Percentiles rank a stretch among this genome's conserved stretches.
Evolutionary conservation across 257 asterid genomes (phyloP).

Genomic region (Haberlea rhodopensis): DNA sequence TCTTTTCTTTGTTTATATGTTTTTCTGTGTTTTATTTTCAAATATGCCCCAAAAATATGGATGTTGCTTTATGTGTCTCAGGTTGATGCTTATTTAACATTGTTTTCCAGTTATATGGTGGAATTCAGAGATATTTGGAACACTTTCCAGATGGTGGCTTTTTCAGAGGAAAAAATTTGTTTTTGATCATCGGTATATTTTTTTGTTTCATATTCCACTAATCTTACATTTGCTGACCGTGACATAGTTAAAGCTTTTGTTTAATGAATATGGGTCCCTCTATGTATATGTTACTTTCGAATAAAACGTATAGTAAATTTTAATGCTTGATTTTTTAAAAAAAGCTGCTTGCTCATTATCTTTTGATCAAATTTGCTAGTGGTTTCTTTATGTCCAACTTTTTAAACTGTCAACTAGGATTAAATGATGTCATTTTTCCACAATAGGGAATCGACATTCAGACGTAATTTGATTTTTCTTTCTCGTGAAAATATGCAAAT

Average conservation of each 20-base stretch:
- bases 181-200: constrained; percentile 87
- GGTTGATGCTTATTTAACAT: constrained; percentile 18
- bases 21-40: constrained; percentile 7
- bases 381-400: neutral
- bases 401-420: neutral
- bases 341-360: neutral
- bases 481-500: neutral
- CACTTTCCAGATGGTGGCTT: constrained; percentile 93
- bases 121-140: constrained; percentile 94
- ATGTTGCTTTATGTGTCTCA: neutral
- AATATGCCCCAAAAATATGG: constrained; percentile 13
- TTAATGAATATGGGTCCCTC: neutral
- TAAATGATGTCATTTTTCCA: neutral
- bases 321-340: constrained; percentile 12
- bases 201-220: constrained; percentile 12
- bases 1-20: neutral
- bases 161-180: constrained; percentile 97
- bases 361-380: neutral
- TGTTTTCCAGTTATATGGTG: constrained; percentile 80
- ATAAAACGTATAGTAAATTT: neutral
- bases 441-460: neutral
- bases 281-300: neutral
- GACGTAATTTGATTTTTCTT: constrained; percentile 3
- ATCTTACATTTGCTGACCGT: neutral
- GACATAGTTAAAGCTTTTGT: neutral